phyloP scores from a whole-genome alignment of 2,329 filamentous ascomycete species.

The Aureobasidium sp. region DNA sequence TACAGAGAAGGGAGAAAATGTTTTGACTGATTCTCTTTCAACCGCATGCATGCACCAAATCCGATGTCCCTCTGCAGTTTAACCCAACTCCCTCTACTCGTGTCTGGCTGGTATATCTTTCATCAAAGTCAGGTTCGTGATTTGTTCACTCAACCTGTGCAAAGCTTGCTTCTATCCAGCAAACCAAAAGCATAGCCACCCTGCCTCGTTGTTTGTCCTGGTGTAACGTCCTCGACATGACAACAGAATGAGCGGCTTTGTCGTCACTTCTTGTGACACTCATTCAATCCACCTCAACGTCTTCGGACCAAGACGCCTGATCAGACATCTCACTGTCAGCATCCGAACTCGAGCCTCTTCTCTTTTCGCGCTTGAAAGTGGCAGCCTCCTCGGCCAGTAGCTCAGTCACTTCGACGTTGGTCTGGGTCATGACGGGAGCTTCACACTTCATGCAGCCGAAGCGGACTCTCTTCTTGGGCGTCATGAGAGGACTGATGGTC shows the following conservation, averaged over 20 bases:
- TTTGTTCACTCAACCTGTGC: too few species aligned
- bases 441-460: constrained; percentile 13
- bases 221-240: not conserved
- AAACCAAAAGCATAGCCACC: not conserved
- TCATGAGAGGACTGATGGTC: constrained; percentile 6
- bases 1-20: not conserved
- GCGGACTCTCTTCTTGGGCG: constrained; percentile 7
- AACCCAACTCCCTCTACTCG: not conserved
- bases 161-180: not conserved
- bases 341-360: not conserved
- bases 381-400: constrained; percentile 7
- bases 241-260: not conserved
- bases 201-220: not conserved
- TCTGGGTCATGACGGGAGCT: not conserved
- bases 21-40: not conserved
- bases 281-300: not conserved
- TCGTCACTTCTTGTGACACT: not conserved
- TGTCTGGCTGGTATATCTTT: not conserved
- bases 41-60: not conserved
- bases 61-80: not conserved
- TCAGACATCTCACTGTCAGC: not conserved
- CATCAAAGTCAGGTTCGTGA: not conserved
- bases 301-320: not conserved
- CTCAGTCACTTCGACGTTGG: not conserved
- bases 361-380: constrained; percentile 13